Base-by-base conservation (phyloP, 352 stramenopile genomes). In the Phytophthora cactorum region DNA sequence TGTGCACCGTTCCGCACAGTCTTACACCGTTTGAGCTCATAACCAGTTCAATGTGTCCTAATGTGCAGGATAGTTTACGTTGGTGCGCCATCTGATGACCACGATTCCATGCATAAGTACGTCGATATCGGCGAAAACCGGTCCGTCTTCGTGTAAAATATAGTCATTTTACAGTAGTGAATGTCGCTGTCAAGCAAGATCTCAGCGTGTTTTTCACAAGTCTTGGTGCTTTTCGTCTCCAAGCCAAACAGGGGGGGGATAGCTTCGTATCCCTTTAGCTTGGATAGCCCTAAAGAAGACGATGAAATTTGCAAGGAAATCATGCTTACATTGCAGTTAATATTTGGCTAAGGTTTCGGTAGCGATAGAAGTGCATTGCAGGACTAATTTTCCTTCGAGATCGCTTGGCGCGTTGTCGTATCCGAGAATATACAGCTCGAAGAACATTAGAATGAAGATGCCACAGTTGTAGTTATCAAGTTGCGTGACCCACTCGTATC, bases 291-390 rank as follows among this genome's bases (percentile, higher is more conserved):
- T 36, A 10, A 39, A 14, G 34, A 39, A 39, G 34, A 14, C 34
- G 8, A 39, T 9, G 4, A 45, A 5, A 45, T 43, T 43, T 43
- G 36, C 7, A 17, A 54, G 8, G 34, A 50, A 49, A 38, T 10
- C 14, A 31, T 38, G 7, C 9, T 55, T 66, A 59, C 58, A 66
- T 59, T 52, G 39, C 36, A 4, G 27, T 47, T 66, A 66, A 43
- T 6, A 44, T 32, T 4, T 62, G 52, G 27, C 44, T 62, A 28
- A 62, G 43, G 11, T 39, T 57, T 39, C 44, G 55, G 14, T 62
- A 62, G 25, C 60, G 52, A 51, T 47, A 68, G 27, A 68, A 57
- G 44, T 68, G 43, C 44, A 68, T 68, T 11, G 44, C 52, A 41
- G 25, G 43, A 27, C 60, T 61, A 38, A 61, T 44, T 44, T 50